Percentiles rank a stretch among this genome's conserved stretches.
Evolutionary conservation across 768 basidiomycete species (phyloP).

Genomic region (Baorangia bicolor): DNA sequence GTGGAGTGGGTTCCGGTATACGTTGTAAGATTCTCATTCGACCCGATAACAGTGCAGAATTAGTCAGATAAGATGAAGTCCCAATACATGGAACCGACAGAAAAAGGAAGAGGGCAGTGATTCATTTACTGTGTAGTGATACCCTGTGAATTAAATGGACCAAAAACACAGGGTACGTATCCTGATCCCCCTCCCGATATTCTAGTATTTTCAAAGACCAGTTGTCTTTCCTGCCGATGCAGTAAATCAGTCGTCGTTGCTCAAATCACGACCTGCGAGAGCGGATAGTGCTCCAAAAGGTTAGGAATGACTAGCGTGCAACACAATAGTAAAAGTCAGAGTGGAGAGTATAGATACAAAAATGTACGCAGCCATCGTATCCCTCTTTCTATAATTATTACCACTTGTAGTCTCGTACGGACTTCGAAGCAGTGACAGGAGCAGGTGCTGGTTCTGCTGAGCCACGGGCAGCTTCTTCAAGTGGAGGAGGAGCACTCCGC

Average conservation of each 20-base stretch:
- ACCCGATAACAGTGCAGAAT: background rate
- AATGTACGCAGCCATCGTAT: conserved; percentile 4
- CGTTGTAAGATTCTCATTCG: conserved; percentile 32
- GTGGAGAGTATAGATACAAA: conserved; percentile 34
- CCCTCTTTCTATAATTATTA: conserved; percentile 4
- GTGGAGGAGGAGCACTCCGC: conserved; percentile 63
- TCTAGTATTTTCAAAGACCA: background rate
- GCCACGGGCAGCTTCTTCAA: conserved; percentile 47
- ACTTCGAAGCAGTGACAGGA: conserved; percentile 47
- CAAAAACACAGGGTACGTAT: background rate
- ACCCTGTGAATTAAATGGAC: background rate
- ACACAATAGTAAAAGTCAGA: conserved; percentile 46
- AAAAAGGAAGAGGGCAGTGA: too few species aligned
- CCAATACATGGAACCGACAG: background rate
- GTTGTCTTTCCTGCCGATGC: background rate
- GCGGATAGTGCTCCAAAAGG: background rate
- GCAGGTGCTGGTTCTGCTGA: conserved; percentile 44
- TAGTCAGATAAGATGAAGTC: background rate
- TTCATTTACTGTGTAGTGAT: too few species aligned
- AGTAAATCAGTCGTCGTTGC: background rate
- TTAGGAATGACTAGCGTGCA: conserved; percentile 39
- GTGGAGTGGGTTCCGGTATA: conserved; percentile 79
- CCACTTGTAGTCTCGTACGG: conserved; percentile 32
- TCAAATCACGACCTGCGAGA: conserved; percentile 8
- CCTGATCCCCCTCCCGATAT: background rate